phyloP scores from a whole-genome alignment of 169 alveolate genomes.

The Perkinsus marinus region DNA sequence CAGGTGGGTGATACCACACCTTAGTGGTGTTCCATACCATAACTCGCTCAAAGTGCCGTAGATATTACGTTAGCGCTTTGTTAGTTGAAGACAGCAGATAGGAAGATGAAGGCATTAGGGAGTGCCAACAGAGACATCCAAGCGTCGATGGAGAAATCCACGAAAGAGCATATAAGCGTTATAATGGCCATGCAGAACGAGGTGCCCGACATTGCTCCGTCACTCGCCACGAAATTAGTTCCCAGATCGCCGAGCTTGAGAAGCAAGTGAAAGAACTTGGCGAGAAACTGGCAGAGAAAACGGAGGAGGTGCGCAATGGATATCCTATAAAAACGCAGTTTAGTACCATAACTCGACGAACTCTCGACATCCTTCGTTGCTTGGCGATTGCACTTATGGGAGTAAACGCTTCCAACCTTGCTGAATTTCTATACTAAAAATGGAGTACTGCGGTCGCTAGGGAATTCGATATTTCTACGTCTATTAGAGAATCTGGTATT shows the following conservation, averaged over 20 bases:
- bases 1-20: neutral
- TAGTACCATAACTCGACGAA: too few species aligned
- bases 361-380: too few species aligned
- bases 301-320: neutral
- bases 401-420: too few species aligned
- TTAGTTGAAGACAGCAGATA: neutral
- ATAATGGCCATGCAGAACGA: neutral
- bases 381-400: too few species aligned
- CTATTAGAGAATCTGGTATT: too few species aligned
- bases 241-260: neutral
- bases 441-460: too few species aligned
- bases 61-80: too few species aligned
- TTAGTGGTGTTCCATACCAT: too few species aligned
- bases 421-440: too few species aligned
- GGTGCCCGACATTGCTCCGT: neutral
- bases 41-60: too few species aligned
- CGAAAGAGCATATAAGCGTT: neutral
- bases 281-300: neutral
- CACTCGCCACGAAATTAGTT: neutral
- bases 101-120: neutral
- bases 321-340: neutral
- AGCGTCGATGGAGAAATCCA: neutral
- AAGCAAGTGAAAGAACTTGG: neutral
- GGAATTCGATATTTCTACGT: too few species aligned
- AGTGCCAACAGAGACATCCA: neutral